Conservation (phyloP, 2,329 filamentous ascomycete genomes). For the Cladosporium sp. region DNA sequence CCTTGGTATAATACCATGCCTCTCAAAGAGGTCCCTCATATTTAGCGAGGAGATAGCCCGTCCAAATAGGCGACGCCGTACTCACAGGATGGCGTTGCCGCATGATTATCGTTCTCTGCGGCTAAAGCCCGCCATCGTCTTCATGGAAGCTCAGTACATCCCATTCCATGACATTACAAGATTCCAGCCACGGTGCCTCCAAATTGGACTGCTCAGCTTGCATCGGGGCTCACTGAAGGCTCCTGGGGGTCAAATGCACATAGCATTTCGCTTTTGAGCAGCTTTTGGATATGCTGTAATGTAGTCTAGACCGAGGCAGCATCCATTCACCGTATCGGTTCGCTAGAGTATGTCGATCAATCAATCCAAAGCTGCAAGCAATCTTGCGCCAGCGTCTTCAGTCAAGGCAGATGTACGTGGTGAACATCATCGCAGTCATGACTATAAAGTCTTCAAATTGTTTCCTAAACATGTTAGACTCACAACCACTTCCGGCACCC, state of each 20-base stretch:
- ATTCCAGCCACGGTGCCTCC: too few species aligned
- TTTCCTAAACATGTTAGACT: background rate
- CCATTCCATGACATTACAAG: too few species aligned
- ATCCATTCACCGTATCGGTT: background rate
- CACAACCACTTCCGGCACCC: background rate
- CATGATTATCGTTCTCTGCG: background rate
- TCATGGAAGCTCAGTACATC: too few species aligned
- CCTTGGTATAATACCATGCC: background rate
- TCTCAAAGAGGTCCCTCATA: background rate
- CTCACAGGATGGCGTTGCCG: background rate
- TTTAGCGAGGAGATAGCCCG: background rate
- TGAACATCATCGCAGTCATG: background rate
- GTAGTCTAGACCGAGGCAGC: background rate
- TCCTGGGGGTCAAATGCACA: too few species aligned
- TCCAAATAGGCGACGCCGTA: background rate
- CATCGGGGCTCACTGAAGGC: too few species aligned
- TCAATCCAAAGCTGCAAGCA: too few species aligned
- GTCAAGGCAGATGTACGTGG: background rate
- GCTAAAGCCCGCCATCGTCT: too few species aligned
- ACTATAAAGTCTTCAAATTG: background rate
- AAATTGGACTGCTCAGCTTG: too few species aligned
- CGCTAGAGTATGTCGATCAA: background rate
- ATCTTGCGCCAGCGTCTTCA: background rate
- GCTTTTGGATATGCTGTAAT: too few species aligned
- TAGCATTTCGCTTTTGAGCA: background rate